phyloP scores from a whole-genome alignment of 2,329 filamentous ascomycete species.

The Berkeleyomyces basicola region DNA sequence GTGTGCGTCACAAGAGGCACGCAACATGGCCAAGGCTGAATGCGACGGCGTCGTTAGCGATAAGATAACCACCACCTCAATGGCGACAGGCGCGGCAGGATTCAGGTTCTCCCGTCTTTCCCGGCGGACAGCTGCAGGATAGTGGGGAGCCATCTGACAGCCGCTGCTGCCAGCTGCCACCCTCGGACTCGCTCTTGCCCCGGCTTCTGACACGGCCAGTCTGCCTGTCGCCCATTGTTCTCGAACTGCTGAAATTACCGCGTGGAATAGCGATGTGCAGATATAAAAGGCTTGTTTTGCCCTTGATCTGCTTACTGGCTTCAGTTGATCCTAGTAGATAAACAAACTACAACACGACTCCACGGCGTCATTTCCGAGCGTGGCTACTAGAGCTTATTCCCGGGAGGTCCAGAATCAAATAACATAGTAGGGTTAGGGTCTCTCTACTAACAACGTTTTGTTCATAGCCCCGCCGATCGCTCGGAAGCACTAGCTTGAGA shows the following conservation, averaged over 20 bases:
- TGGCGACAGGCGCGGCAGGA: not conserved
- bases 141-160: not conserved
- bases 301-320: not conserved
- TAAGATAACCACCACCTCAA: not conserved
- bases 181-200: too few relatives aligned
- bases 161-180: not conserved
- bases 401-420: not conserved
- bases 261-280: slow-evolving; percentile 2
- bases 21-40: not conserved
- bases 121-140: not conserved
- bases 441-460: not conserved
- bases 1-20: not conserved
- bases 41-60: not conserved
- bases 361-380: not conserved
- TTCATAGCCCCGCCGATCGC: not conserved
- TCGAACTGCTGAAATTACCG: not conserved
- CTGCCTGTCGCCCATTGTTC: not conserved
- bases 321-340: not conserved
- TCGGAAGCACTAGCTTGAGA: not conserved
- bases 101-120: not conserved
- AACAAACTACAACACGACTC: not conserved
- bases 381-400: not conserved
- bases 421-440: not conserved
- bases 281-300: not conserved
- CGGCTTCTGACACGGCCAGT: not conserved